phyloP scores from a whole-genome alignment of 2,329 filamentous ascomycete genomes.

The Microsporum audouinii region DNA sequence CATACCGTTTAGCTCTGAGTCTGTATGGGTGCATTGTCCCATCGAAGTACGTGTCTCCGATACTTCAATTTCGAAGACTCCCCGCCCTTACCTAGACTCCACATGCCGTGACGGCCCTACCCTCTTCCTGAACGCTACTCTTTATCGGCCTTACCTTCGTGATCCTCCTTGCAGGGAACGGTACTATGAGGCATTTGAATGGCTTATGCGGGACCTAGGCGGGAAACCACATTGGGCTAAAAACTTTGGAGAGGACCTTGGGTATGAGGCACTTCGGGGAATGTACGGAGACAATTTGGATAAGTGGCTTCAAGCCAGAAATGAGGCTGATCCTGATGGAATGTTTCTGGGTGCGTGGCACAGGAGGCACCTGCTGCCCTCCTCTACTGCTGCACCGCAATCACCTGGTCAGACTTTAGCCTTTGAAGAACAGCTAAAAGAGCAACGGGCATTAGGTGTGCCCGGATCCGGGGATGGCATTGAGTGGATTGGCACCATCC shows the following conservation, averaged over 20 bases:
- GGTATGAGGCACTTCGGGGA: slow-evolving; percentile 47
- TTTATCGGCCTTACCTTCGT: slow-evolving; percentile 68
- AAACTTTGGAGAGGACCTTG: slow-evolving; percentile 58
- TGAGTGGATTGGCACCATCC: slow-evolving; percentile 32
- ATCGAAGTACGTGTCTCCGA: slow-evolving; percentile 82
- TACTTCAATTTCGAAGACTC: slow-evolving; percentile 42
- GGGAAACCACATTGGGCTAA: slow-evolving; percentile 86
- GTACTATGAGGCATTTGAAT: slow-evolving; percentile 86
- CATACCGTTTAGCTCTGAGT: slow-evolving; percentile 71
- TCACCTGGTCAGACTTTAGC: slow-evolving; percentile 3
- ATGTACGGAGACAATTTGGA: slow-evolving; percentile 60
- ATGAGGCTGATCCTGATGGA: slow-evolving; percentile 60
- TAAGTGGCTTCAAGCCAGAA: slow-evolving; percentile 56
- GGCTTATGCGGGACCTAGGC: slow-evolving; percentile 74
- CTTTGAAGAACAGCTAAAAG: slow-evolving; percentile 35
- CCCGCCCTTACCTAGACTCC: slow-evolving; percentile 60
- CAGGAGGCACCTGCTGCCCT: slow-evolving; percentile 50
- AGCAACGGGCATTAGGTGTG: slow-evolving; percentile 20
- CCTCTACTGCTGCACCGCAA: slow-evolving; percentile 1
- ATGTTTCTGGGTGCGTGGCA: slow-evolving; percentile 93
- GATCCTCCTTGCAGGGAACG: slow-evolving; percentile 65
- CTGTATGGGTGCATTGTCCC: slow-evolving; percentile 76
- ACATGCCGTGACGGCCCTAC: slow-evolving; percentile 58
- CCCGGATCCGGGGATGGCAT: slow-evolving; percentile 29
- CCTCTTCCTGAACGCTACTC: slow-evolving; percentile 78